Base-by-base conservation (phyloP, 768 basidiomycete species). In the Mycena chlorophos region DNA sequence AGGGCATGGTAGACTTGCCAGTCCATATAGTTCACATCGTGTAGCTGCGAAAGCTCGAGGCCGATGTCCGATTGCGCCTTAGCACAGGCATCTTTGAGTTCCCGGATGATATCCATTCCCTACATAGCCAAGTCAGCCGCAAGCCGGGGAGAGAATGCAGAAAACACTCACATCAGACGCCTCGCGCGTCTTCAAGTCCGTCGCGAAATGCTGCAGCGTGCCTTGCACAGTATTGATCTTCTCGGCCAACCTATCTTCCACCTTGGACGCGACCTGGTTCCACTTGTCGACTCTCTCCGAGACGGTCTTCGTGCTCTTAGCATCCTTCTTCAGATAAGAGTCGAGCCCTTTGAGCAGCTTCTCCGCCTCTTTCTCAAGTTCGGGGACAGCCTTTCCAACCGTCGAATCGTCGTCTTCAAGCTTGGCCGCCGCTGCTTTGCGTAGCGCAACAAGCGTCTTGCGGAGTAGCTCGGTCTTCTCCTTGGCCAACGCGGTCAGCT, bases 271-370 rank as follows among this genome's bases (percentile, higher is more conserved):
- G 3, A 81, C 72, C 55, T 63, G 73, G 3, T 57, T 65, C 74
- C 75, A 81, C 58, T 71, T 71, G 12, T 69, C 68, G 57, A 64
- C 69, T 63, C 78, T 73, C 51, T 69, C 66, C 20, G 68, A 69
- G 14, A 60, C 49, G 12, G 65, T 65, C 56, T 54, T 68, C 25
- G 76, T 75, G 28, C 69, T 68, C 59, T 71, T 75, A 29, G 40
- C 51, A 47, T 82, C 75, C 61, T 85, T 88, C 61, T 72, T 76
- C 49, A 88, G 63, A 65, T 86, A 89, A 16, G 75, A 78, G 50
- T 89, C 86, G 3, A 86, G 75, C 8, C 88, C 89, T 62, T 78
- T 82, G 19, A 88, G 63, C 39, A 86, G 75, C 60, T 82, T 84
- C 60, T 74, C 66, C 17, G 63, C 66, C 52, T 75, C 73, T 25